phyloP scores from a whole-genome alignment of 495 filamentous ascomycete species.

The Bathelium albidoporum region DNA sequence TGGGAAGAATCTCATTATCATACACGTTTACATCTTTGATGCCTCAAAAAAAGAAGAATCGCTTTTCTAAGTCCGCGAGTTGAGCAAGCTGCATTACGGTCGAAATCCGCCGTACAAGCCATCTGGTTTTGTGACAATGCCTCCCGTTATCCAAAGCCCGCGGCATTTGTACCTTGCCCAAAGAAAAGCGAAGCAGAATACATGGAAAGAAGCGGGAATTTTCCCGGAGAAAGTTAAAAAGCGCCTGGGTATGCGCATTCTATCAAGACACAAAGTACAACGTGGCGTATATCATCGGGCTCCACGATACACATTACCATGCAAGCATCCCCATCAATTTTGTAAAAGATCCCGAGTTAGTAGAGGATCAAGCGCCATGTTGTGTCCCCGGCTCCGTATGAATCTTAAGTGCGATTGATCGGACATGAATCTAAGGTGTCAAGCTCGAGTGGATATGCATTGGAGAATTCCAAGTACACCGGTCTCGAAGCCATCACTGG shows the following conservation, averaged over 20 bases:
- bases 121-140: background rate
- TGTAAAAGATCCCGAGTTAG: background rate
- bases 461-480: background rate
- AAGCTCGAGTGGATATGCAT: background rate
- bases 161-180: background rate
- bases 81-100: background rate
- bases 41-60: too few relatives aligned
- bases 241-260: background rate
- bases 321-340: background rate
- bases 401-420: background rate
- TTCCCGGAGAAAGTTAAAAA: background rate
- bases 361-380: background rate
- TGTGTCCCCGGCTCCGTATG: background rate
- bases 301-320: background rate
- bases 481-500: background rate
- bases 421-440: background rate
- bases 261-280: background rate
- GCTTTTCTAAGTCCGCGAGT: too few relatives aligned
- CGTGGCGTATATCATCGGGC: background rate
- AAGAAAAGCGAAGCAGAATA: background rate
- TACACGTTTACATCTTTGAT: background rate
- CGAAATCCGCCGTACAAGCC: background rate
- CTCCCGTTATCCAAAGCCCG: background rate
- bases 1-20: background rate
- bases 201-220: background rate